These are phyloP conservation scores for Populus hybrid DNA, from an alignment of 441 rosid species.

Conservation along the genomic window DNA sequence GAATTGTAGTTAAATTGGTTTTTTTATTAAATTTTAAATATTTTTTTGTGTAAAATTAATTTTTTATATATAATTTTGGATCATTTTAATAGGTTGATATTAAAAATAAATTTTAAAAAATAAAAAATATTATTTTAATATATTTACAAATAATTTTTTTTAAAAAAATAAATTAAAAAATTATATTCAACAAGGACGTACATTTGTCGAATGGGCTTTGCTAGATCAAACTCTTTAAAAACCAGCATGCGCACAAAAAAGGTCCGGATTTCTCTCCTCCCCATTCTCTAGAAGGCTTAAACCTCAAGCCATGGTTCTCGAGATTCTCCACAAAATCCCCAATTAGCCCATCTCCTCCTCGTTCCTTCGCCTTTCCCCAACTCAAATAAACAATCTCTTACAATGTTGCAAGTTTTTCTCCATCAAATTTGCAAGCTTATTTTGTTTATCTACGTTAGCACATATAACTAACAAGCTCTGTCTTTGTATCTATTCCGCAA, in stretches of 20 bases:
- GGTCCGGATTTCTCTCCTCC: background rate
- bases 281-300: background rate
- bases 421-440: background rate
- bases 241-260: no score
- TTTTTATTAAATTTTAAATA: no score
- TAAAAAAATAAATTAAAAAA: no score
- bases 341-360: background rate
- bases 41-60: no score
- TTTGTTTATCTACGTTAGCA: no score
- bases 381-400: background rate
- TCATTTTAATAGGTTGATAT: no score
- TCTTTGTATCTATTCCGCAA: background rate
- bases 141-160: no score
- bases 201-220: background rate
- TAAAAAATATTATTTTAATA: no score
- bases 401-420: background rate
- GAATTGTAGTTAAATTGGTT: rapidly evolving
- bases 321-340: background rate
- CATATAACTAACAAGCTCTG: background rate
- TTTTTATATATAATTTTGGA: no score
- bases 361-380: background rate
- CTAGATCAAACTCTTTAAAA: background rate
- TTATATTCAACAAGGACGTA: no score
- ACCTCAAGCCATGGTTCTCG: no score
- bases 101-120: no score